Evolutionary conservation across 352 stramenopile genomes (phyloP).

Genomic region (Globisporangium yorkense): DNA sequence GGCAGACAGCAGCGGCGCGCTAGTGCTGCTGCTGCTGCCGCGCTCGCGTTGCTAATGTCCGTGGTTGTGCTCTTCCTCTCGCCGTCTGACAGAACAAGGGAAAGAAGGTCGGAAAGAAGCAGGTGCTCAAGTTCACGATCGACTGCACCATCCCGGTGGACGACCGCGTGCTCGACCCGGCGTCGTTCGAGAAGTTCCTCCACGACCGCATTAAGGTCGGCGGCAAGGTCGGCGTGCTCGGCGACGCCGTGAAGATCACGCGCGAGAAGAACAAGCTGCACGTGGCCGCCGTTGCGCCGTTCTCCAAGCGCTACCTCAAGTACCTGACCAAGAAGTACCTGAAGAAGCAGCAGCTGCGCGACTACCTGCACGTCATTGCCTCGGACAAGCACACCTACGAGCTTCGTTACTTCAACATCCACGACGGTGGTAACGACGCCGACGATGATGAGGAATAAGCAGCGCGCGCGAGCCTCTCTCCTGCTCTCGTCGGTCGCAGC

Average conservation of each 20-base stretch:
- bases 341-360: constrained; percentile 99
- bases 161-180: constrained; percentile 98
- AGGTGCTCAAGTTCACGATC: constrained; percentile 91
- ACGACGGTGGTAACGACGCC: constrained; percentile 88
- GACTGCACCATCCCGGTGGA: constrained; percentile 96
- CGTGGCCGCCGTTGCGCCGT: constrained; percentile 91
- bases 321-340: constrained; percentile 99
- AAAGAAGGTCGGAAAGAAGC: constrained; percentile 89
- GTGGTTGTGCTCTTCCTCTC: neutral
- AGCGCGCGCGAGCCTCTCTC: neutral
- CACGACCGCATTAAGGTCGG: constrained; percentile 99
- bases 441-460: constrained; percentile 87
- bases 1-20: neutral
- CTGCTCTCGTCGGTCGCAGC: neutral
- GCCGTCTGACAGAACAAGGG: constrained; percentile 46
- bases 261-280: constrained; percentile 97
- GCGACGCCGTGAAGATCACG: constrained; percentile 93
- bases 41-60: constrained; percentile 7
- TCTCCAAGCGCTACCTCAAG: constrained; percentile 99
- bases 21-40: neutral
- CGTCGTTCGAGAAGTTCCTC: constrained; percentile 99
- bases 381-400: constrained; percentile 98
- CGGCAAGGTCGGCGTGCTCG: constrained; percentile 96
- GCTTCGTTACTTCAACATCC: constrained; percentile 98
- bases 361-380: constrained; percentile 99